Base-by-base conservation (phyloP, 2,329 filamentous ascomycete genomes). In the Arthrobotrys iridis region DNA sequence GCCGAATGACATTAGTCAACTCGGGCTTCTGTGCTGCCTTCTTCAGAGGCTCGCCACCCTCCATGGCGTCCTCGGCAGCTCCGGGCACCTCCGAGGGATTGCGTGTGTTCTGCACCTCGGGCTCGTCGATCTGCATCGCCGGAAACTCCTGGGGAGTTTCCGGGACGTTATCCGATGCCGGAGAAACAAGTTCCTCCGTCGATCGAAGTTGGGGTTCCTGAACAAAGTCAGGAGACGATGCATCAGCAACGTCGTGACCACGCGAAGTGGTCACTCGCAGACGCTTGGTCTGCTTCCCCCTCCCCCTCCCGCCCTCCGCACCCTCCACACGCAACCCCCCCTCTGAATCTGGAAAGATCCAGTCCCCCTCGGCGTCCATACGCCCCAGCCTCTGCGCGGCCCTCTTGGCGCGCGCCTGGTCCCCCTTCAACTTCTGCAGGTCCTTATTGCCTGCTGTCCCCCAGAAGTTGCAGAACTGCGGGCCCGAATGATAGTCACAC, bases 391-490 rank as follows among this genome's bases (percentile, higher is more conserved):
- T 67, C 62, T 66, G 60, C 24, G 65, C 60, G 35, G 59, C 59
- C 43, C 55, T 57, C 46, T 74, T 74, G 22, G 70, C 70, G 15
- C 70, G 58, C 20, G 62, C 70, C 37, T 74, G 70, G 24, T 74
- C 65, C 3, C 48, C 60, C 55, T 63, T 74, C 52, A 62, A 33
- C 24, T 57, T 74, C 26, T 63, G 65, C 2, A 74, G 55, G n/a
- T 74, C 70, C 43, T 74, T 74, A 41, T 74, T 74, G 1, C 70
- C 70, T 2, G 50, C 70, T 5, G 70, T 74, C 6, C 70, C 70
- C 70, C 70, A 74, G 15, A 74, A 40, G 40, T 74, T 74, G 20
- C 40, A 55, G 28, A 66, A 74, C 10, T 57, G 50, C 40, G 46
- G 45, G 8, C 62, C 41, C 28, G 70, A 74, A 13, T 63, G 45